Base-by-base conservation (phyloP, 352 stramenopile genomes). In the Globisporangium emineosum region DNA sequence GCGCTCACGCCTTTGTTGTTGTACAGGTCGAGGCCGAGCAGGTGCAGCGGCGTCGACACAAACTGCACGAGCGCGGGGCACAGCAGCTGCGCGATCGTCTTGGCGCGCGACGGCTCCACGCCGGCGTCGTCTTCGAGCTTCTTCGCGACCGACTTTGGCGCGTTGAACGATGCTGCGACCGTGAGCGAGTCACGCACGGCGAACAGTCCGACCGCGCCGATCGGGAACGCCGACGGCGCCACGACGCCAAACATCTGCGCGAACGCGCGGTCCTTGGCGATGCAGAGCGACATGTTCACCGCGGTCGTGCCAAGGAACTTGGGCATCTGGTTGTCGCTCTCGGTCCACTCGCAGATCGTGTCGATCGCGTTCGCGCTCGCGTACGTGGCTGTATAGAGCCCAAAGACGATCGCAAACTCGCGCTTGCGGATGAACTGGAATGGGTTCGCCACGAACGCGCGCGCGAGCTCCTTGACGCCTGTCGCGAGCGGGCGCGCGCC, bases 191-290 rank as follows among this genome's bases (percentile, higher is more conserved):
- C 90, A 17, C 90, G 78, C 21, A 96, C 66, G 5, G 86, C 90
- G 57, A 97, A 97, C n/a, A 97, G 73, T 2, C 78, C 85, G 30
- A 96, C 82, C 12, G 89, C 93, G 23, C 75, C 66, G 21, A 96
- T 68, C 10, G 88, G 87, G 54, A 97, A 94, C 37, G 88, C 72
- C 0, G 73, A 70, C 13, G 89, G 87, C 9, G 75, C 79, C 53
- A 90, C 89, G 50, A 93, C 85, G 25, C 91, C 91, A 65, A 97
- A 97, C 91, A 97, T 97, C 37, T 81, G 80, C 42, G 91, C 88
- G 64, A 97, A 97, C n/a, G 86, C 88, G 62, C 84, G 88, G 62
- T 97, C 91, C 67, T 97, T 97, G 65, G 87, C 84, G 57, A 97
- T 95, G 62, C 87, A 95, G 50, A 94, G 76, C 60, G 83, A 87